These are phyloP conservation scores for Ceratobasidium sp. DNA, from an alignment of 1,284 basidiomycete genomes.

Conservation along the genomic window DNA sequence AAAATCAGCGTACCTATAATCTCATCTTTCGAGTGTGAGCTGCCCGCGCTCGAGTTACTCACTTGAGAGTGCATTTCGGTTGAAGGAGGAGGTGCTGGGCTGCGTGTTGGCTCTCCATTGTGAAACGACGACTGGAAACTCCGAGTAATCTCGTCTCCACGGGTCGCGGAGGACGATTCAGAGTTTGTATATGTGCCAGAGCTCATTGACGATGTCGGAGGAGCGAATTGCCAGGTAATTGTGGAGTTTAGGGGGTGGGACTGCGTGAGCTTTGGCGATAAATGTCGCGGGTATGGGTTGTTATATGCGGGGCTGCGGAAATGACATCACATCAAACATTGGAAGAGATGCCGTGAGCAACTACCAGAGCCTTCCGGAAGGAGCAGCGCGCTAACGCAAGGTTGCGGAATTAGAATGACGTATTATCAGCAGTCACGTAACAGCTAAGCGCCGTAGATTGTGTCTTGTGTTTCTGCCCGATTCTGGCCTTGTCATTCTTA, in stretches of 20 bases:
- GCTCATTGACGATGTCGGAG: neutral
- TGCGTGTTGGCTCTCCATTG: neutral
- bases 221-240: neutral
- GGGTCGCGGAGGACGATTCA: neutral
- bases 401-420: neutral
- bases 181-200: neutral
- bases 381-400: neutral
- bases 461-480: too few species aligned
- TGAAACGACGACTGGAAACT: conserved; percentile 1
- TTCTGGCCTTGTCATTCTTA: too few species aligned
- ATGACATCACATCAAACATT: neutral
- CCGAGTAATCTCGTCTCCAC: neutral
- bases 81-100: neutral
- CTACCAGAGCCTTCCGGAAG: neutral
- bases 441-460: neutral
- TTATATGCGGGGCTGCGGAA: neutral
- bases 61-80: neutral
- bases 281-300: too few species aligned
- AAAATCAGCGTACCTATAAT: neutral
- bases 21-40: neutral
- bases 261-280: neutral
- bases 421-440: neutral
- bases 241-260: neutral
- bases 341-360: conserved; percentile 4
- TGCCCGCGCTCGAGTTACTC: neutral